These are phyloP conservation scores for Olyra latifolia DNA, from an alignment of 176 grass and related monocot species.

Conservation along the genomic window DNA sequence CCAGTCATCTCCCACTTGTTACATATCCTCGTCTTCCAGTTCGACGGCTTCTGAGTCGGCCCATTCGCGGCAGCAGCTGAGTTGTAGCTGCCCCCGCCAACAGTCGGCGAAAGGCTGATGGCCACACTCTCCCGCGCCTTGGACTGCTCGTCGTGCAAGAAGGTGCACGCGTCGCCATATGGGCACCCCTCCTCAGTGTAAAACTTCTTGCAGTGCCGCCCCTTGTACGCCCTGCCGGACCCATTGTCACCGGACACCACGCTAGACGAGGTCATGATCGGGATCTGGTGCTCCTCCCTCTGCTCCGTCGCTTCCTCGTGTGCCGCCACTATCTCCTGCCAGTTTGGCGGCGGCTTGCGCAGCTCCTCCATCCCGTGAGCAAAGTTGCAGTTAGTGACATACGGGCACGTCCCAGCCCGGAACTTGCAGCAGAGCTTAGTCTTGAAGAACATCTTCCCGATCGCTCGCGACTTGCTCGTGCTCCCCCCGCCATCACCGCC, in stretches of 20 bases:
- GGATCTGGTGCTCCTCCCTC: constrained; percentile 84
- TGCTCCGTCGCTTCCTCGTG: constrained; percentile 64
- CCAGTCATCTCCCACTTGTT: constrained; percentile 99
- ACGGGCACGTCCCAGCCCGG: constrained; percentile 84
- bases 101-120: constrained; percentile 72
- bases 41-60: constrained; percentile 68
- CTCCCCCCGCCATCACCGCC: constrained; percentile 17
- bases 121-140: constrained; percentile 94
- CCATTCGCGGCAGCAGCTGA: constrained; percentile 31
- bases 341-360: constrained; percentile 96
- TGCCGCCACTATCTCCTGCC: constrained; percentile 89
- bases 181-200: constrained; percentile 98
- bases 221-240: constrained; percentile 67
- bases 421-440: constrained; percentile 99
- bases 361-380: constrained; percentile 98
- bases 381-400: constrained; percentile 96
- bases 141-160: constrained; percentile 91
- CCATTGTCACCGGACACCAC: constrained; percentile 40
- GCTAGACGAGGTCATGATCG: constrained; percentile 59
- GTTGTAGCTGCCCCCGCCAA: constrained; percentile 55
- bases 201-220: constrained; percentile 97
- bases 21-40: constrained; percentile 98
- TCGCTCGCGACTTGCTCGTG: constrained; percentile 70
- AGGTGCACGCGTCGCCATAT: constrained; percentile 85
- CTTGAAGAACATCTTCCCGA: constrained; percentile 99